A percentile compares a stretch with the other conserved stretches of the same genome.
phyloP scores from a whole-genome alignment of 148 eudicot genomes.

The Selenicereus undatus region DNA sequence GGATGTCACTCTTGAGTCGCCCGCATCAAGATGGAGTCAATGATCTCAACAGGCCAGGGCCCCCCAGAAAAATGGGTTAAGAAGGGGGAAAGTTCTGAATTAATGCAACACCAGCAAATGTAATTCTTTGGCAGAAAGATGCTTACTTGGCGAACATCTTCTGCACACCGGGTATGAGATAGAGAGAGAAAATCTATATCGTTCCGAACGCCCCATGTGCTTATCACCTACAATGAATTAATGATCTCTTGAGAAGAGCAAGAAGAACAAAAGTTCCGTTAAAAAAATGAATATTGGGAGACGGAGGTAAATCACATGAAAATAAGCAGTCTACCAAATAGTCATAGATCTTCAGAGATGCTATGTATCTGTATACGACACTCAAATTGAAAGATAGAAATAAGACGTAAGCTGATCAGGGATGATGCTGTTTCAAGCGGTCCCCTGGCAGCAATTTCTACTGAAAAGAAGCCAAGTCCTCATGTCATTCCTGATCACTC shows the following conservation, averaged over 20 bases:
- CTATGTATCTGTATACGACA: background rate
- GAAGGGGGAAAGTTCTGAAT: background rate
- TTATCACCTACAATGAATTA: conserved; percentile 52
- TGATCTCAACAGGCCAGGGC: background rate
- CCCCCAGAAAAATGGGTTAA: background rate
- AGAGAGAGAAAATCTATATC: conserved; percentile 85
- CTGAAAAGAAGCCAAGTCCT: no score
- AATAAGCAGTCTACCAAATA: background rate
- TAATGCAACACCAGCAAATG: background rate
- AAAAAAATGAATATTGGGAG: background rate
- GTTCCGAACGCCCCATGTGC: conserved; percentile 82
- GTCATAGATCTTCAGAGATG: background rate
- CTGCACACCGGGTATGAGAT: conserved; percentile 81
- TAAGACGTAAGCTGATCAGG: background rate
- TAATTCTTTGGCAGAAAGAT: conserved; percentile 7
- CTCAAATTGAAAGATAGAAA: background rate
- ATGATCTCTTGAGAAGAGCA: conserved; percentile 8
- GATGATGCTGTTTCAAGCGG: no score
- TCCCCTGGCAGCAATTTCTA: no score
- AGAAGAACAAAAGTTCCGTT: background rate
- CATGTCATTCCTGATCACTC: no score
- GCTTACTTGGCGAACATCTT: conserved; percentile 86
- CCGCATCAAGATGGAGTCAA: background rate
- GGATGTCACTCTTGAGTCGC: background rate
- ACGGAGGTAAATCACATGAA: background rate